Base-by-base conservation (phyloP, 2,329 filamentous ascomycete species). In the Cercospora sesami region DNA sequence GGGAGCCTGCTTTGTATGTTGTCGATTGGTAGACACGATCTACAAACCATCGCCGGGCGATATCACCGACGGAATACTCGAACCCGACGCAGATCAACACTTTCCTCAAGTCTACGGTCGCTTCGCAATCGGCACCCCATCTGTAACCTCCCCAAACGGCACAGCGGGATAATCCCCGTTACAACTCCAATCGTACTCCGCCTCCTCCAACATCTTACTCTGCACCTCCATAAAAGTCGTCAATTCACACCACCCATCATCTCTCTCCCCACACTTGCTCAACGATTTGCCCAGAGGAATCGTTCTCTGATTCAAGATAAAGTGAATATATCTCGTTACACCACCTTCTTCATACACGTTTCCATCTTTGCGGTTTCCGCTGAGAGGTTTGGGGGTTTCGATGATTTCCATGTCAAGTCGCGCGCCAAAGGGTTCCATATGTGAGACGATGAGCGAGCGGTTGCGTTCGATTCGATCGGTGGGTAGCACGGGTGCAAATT, bases 171-270 rank as follows among this genome's bases (percentile, higher is more conserved):
- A 87, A 3, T 89, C 81, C 2, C 81, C 90, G 76, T 87, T 88
- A 75, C 91, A 94, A 42, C 88, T 85, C 74, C 86, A 84, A 16
- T 91, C 86, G 74, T 86, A 93, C 73, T 86, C 79, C 3, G 89
- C 89, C 59, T 71, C 69, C 21, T 69, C 62, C 23, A 72, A 60
- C 83, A 88, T 88, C 69, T 80, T 81, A 68, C 87, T 82, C 79
- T 90, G 87, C 5, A 88, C 81, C 68, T 85, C 78, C 53, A 93
- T 74, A 74, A 93, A 93, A 0, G 88, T 88, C 3, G 84, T 83
- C 60, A 93, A 77, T 75, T 93, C 90, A 76, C 91, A 93, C 90
- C 91, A 93, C 0, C 91, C 91, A 77, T 93, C 91, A 53, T 88
- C 85, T 4, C 91, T 81, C 10, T 83, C 76, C 1, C 86, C 89